Percentiles rank a stretch among this genome's conserved stretches.
These are phyloP conservation scores for Zoysia matrella DNA, from an alignment of 202 grass and related monocot species.

Conservation along the genomic window DNA sequence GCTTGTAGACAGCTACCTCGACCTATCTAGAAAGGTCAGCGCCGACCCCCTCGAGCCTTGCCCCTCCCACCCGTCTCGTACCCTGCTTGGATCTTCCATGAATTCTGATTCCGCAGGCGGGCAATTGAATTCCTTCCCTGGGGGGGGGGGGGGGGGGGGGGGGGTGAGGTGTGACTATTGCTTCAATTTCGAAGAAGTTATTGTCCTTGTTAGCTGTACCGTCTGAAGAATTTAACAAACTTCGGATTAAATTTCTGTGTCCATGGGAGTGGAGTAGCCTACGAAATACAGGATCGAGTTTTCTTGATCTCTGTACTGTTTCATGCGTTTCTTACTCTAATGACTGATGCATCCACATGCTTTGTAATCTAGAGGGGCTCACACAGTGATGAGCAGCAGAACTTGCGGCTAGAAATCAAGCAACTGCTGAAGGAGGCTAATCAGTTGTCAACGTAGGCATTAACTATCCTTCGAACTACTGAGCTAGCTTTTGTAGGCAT, in stretches of 20 bases:
- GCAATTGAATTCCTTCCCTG: not conserved
- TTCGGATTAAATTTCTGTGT: constrained; percentile 12
- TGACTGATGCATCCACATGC: not conserved
- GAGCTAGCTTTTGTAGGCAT: not conserved
- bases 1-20: constrained; percentile 53
- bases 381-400: constrained; percentile 53
- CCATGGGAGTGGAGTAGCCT: not conserved
- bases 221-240: not conserved
- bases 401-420: constrained; percentile 67
- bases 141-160: too few relatives aligned
- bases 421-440: constrained; percentile 70
- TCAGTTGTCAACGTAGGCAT: constrained; percentile 59
- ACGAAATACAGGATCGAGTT: not conserved
- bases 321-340: not conserved
- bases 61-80: too few relatives aligned
- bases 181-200: not conserved
- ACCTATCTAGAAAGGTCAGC: constrained; percentile 64
- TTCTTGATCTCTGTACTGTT: not conserved
- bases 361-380: constrained; percentile 56
- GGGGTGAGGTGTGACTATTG: not conserved
- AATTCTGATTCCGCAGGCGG: not conserved
- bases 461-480: constrained; percentile 6
- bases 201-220: not conserved
- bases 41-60: too few relatives aligned
- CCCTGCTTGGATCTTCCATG: constrained; percentile 16